phyloP scores from a whole-genome alignment of 2,329 filamentous ascomycete species.

The Pyricularia pennisetigena region DNA sequence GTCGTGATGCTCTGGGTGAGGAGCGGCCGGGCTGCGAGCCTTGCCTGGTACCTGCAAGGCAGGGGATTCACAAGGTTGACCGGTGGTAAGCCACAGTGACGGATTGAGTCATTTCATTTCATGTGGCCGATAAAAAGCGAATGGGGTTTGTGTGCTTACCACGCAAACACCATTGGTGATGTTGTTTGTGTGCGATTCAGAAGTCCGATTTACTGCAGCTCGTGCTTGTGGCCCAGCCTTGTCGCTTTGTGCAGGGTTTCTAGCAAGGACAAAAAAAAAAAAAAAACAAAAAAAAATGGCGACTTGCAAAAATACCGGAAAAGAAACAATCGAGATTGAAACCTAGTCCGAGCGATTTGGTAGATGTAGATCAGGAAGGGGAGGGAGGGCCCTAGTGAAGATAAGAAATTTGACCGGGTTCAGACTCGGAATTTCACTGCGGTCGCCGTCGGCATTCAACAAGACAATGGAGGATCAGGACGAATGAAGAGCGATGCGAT shows the following conservation, averaged over 20 bases:
- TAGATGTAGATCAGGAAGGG: neutral
- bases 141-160: neutral
- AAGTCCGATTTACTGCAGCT: neutral
- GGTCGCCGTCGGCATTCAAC: neutral
- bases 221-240: neutral
- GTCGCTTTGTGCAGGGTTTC: neutral
- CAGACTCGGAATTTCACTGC: neutral
- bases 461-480: neutral
- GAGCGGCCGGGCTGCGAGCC: constrained; percentile 69
- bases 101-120: neutral
- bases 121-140: too few relatives aligned
- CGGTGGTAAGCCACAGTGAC: neutral
- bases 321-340: neutral
- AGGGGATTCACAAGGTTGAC: neutral
- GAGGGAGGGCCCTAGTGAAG: neutral
- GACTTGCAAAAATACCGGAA: neutral
- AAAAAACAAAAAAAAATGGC: neutral
- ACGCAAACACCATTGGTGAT: constrained; percentile 2
- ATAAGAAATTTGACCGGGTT: neutral
- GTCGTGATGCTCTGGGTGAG: constrained; percentile 89
- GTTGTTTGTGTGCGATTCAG: neutral
- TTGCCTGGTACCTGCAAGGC: constrained; percentile 69
- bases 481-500: neutral
- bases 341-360: neutral
- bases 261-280: neutral